phyloP scores from a whole-genome alignment of 1,139 yeast species.

The Sugiyamaella japonica region DNA sequence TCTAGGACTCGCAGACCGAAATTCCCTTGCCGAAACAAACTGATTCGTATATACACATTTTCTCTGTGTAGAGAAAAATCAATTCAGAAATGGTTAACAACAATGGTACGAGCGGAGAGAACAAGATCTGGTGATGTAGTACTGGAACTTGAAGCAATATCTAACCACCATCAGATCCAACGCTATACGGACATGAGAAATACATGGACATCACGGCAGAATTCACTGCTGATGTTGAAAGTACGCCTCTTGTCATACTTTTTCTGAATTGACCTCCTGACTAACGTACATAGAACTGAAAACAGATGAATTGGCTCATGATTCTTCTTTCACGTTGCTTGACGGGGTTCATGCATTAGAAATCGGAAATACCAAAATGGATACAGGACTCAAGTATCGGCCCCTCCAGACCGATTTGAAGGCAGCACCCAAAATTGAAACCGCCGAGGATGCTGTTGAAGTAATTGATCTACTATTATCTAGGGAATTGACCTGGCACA shows the following conservation, averaged over 20 bases:
- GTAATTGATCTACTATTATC: slow-evolving; percentile 38
- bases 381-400: slow-evolving; percentile 41
- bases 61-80: too few species aligned
- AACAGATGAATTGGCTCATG: slow-evolving; percentile 36
- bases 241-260: slow-evolving; percentile 8
- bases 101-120: neutral
- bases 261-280: neutral
- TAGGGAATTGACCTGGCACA: slow-evolving; percentile 43
- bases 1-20: too few species aligned
- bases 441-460: slow-evolving; percentile 28
- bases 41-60: too few species aligned
- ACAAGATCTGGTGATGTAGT: neutral
- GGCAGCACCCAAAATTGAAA: slow-evolving; percentile 29
- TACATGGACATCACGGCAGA: slow-evolving; percentile 33
- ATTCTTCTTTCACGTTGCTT: slow-evolving; percentile 35
- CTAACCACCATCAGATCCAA: neutral
- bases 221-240: slow-evolving; percentile 26
- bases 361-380: slow-evolving; percentile 43
- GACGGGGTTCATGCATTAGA: slow-evolving; percentile 44
- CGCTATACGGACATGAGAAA: slow-evolving; percentile 31
- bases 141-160: neutral
- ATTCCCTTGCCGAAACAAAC: too few species aligned
- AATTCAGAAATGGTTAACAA: neutral
- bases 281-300: slow-evolving; percentile 25
- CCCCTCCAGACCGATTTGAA: slow-evolving; percentile 33